These are phyloP conservation scores for Sambucus nigra DNA, from an alignment of 129 eudicot genomes.

Conservation along the genomic window DNA sequence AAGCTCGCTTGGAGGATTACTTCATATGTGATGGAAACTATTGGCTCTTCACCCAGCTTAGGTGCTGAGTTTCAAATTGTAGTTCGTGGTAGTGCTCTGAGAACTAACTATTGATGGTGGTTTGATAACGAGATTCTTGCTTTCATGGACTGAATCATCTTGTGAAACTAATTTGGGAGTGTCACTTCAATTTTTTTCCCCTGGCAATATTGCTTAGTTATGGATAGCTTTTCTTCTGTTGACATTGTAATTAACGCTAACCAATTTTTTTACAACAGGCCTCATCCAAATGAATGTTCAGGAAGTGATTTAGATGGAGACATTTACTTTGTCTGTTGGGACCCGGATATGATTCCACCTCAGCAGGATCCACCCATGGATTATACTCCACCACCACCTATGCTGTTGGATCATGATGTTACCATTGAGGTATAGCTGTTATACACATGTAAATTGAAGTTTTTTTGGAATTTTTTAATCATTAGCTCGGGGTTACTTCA, in stretches of 20 bases:
- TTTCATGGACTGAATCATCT: too few relatives aligned
- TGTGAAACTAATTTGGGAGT: too few relatives aligned
- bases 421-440: slow-evolving; percentile 57
- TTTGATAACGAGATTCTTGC: too few relatives aligned
- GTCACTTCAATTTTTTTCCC: too few relatives aligned
- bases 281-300: slow-evolving; percentile 93
- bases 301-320: slow-evolving; percentile 98
- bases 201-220: too few relatives aligned
- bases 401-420: slow-evolving; percentile 51
- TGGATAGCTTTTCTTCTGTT: too few relatives aligned
- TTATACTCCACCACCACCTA: slow-evolving; percentile 46
- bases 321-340: slow-evolving; percentile 82
- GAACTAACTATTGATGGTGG: too few relatives aligned
- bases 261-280: slow-evolving; percentile 28
- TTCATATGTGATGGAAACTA: too few relatives aligned
- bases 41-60: too few relatives aligned
- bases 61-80: too few relatives aligned
- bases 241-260: background rate
- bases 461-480: background rate
- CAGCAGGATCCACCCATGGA: slow-evolving; percentile 51
- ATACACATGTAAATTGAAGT: background rate
- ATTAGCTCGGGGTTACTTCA: background rate
- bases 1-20: too few relatives aligned
- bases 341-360: slow-evolving; percentile 58
- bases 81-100: too few relatives aligned